A percentile compares a stretch with the other conserved stretches of the same genome.
phyloP scores from a whole-genome alignment of 768 basidiomycete genomes.

The Boletus vinaceobasis region DNA sequence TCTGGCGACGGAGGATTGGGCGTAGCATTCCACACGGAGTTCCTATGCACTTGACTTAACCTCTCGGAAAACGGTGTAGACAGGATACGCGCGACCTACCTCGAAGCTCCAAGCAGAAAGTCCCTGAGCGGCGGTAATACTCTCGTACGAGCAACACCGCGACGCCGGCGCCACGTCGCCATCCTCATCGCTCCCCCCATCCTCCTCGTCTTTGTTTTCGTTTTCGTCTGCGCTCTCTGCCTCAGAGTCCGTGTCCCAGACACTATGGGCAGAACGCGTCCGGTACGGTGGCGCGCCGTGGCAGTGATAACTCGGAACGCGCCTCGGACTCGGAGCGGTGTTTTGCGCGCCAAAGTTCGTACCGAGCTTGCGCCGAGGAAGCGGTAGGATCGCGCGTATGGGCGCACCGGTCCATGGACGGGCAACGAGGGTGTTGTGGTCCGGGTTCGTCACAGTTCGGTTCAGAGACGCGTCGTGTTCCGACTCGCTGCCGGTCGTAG shows the following conservation, averaged over 20 bases:
- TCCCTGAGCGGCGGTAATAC: conserved; percentile 26
- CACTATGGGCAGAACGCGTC: background rate
- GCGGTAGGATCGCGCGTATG: conserved; percentile 22
- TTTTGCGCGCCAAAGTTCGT: background rate
- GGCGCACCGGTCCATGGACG: conserved; percentile 20
- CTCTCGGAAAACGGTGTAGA: background rate
- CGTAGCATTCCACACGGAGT: conserved; percentile 30
- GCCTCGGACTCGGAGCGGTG: background rate
- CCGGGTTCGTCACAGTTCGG: background rate
- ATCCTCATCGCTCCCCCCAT: background rate
- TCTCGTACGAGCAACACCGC: conserved; percentile 21
- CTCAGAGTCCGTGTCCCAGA: background rate
- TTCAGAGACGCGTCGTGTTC: background rate
- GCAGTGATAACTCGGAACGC: background rate
- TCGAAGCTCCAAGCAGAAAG: conserved; percentile 29
- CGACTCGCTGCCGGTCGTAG: background rate
- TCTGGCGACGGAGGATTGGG: conserved; percentile 25
- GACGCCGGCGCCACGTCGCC: background rate
- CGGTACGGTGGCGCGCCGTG: background rate
- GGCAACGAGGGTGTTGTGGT: background rate
- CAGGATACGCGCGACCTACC: conserved; percentile 2
- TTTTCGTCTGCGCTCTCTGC: background rate
- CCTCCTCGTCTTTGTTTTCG: background rate
- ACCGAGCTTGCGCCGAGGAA: conserved; percentile 13
- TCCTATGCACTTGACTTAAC: conserved; percentile 15